Base-by-base conservation (phyloP, 768 basidiomycete genomes). In the Leccinum variicolor region DNA sequence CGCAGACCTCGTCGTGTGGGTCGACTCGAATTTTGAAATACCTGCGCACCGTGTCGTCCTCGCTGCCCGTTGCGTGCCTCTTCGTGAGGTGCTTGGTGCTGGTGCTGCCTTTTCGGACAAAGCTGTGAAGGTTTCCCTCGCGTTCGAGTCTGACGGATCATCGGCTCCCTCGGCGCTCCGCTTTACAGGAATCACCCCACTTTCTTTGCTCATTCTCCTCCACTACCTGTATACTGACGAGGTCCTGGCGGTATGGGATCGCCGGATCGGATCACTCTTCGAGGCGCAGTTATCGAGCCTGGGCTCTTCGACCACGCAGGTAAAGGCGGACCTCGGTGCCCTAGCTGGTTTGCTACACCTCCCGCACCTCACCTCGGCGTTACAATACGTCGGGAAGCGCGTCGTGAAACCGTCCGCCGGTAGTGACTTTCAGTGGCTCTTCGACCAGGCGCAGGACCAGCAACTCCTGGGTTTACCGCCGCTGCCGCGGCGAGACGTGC, bases 211-310 rank as follows among this genome's bases (percentile, higher is more conserved):
- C 15, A 79, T 96, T 21, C 75, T 98, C 19, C 70, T 97, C 19
- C 80, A 85, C 23, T 98, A 94, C 66, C 72, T 98, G n/a, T 98
- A 98, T 72, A 81, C 90, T 1, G 96, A 99, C 69, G 81, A 86
- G 41, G 71, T 95, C 1, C 76, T 92, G 11, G 85, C 92, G 0
- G 70, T 94, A 14, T 95, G 94, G 92, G 94, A 98, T 68, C 77
- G 79, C 13, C 83, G 93, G 17, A 77, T 91, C 11, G 78, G 74
- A 5, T 62, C 73, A 0, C 69, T 74, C 1, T 71, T 88, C 2
- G 75, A 77, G 26, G 66, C 64, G 5, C 72, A 77, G 21, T 74
- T 81, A n/a, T 56, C 66, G 7, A 57, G 49, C 15, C 57, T 82
- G 13, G 79, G 77, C 28, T 71, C 82, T 14, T 76, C 78, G 15